These are phyloP conservation scores for Lactifluus hygrophoroides DNA, from an alignment of 768 basidiomycete genomes.

Conservation along the genomic window DNA sequence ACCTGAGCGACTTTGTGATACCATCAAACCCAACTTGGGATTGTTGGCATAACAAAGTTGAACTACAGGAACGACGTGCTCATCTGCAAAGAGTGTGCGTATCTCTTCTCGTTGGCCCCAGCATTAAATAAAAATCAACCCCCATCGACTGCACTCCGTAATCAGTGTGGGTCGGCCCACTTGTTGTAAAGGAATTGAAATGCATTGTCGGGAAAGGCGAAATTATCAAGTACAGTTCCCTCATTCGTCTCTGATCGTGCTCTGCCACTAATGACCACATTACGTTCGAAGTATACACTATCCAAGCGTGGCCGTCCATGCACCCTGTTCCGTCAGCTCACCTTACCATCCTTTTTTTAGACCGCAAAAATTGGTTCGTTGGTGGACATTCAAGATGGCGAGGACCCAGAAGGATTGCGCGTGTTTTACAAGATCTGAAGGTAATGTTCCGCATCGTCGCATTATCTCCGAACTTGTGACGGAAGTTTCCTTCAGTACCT, in stretches of 20 bases:
- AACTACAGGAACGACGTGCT: constrained; percentile 95
- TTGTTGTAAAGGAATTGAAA: constrained; percentile 92
- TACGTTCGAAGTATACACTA: constrained; percentile 73
- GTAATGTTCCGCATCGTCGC: constrained; percentile 32
- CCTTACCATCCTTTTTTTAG: too few relatives aligned
- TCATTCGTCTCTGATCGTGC: neutral
- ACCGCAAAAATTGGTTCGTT: constrained; percentile 97
- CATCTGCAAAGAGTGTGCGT: constrained; percentile 97
- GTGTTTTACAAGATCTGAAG: constrained; percentile 99
- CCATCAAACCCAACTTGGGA: constrained; percentile 99
- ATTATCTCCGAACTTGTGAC: neutral
- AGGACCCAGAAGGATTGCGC: constrained; percentile 94
- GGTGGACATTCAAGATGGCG: constrained; percentile 93
- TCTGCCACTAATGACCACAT: constrained; percentile 71
- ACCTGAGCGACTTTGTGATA: constrained; percentile 91
- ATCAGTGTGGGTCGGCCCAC: constrained; percentile 90
- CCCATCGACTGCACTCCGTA: too few relatives aligned
- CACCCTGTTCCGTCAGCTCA: too few relatives aligned
- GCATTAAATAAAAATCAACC: neutral
- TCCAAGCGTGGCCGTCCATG: too few relatives aligned
- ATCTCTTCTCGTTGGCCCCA: neutral
- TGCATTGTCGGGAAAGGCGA: constrained; percentile 89
- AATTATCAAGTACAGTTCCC: constrained; percentile 70
- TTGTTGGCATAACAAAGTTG: too few relatives aligned
- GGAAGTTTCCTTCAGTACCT: constrained; percentile 56